Percentiles rank a stretch among this genome's conserved stretches.
These are phyloP conservation scores for Chenopodium suecicum DNA, from an alignment of 148 eudicot species.

Conservation along the genomic window DNA sequence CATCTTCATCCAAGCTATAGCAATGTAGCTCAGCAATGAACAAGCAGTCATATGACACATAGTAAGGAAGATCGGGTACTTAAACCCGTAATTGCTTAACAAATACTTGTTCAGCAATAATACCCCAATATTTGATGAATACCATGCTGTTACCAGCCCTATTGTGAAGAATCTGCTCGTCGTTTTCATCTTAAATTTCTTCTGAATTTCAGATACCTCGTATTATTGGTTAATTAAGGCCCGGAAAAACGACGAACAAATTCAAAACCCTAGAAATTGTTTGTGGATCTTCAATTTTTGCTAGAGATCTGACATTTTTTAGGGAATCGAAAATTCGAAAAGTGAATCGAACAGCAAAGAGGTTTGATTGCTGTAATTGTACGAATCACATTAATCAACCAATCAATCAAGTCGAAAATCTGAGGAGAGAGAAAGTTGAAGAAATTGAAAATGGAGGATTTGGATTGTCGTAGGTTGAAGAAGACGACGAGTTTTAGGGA, in stretches of 20 bases:
- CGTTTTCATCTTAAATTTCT: slow-evolving; percentile 28
- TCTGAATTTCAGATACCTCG: too few relatives aligned
- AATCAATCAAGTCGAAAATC: neutral
- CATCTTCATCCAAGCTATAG: slow-evolving; percentile 85
- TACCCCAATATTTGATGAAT: slow-evolving; percentile 84
- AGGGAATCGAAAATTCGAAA: neutral
- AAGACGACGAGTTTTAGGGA: neutral
- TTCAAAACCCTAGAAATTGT: slow-evolving; percentile 7
- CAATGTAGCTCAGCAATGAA: slow-evolving; percentile 76
- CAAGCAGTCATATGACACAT: slow-evolving; percentile 96
- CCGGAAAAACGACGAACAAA: slow-evolving; percentile 1
- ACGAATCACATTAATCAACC: slow-evolving; percentile 11
- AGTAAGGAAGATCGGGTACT: slow-evolving; percentile 81
- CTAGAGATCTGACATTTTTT: slow-evolving; percentile 22
- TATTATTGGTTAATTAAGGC: too few relatives aligned
- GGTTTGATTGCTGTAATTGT: neutral
- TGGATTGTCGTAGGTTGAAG: neutral
- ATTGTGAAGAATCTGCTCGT: slow-evolving; percentile 61
- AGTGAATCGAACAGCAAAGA: neutral
- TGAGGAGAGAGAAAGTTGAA: neutral
- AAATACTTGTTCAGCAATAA: slow-evolving; percentile 72
- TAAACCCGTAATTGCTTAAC: slow-evolving; percentile 76
- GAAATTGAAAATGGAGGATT: neutral
- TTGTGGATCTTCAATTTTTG: neutral
- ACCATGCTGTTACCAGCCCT: slow-evolving; percentile 76